Evolutionary conservation across 2,329 filamentous ascomycete species (phyloP), one percentile per base, ranked within the genome.

Genomic region (Thelonectria discophora): DNA sequence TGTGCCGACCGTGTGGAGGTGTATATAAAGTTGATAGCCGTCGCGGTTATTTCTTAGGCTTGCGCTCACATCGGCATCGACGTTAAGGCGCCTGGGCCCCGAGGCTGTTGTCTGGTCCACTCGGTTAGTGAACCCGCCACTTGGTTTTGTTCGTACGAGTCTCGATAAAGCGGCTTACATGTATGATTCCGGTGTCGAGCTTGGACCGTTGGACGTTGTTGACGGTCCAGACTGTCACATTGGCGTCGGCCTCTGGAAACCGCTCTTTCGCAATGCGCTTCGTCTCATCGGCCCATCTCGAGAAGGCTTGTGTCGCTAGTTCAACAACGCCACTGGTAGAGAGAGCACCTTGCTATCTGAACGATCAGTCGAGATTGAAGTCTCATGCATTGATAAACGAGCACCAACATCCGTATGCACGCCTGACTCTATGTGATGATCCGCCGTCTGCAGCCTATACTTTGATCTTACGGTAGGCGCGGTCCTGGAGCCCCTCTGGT

Each of bases 1-100:
- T 39, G 68, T 71, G 34, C 72, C 70, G 9, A 66, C 69, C 0
- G 73, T 60, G 40, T 64, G 67, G 51, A 75, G 62, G 7, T 64
- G 49, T 3, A 71, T 52, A 57, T 30, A 30, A 73, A 27, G 1
- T 34, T 20, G 10, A 65, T 6, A 30, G 37, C 10, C 18, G 32
- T 12, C 46, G 55, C 4, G 2, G 21, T 15, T 12, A 9, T 5
- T 30, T 10, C 9, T 30, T 32, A 13, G 63, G 43, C 6, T 42
- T 34, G 2, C 65, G 15, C 5, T 4, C 9, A 13, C 17, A n/a
- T 62, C 57, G 5, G 68, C 72, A 13, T 75, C 67, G 9, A 76
- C 42, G 18, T 68, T 66, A 13, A 74, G 67, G 20, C 34, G 51
- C 20, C 66, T 68, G 2, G 52, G 53, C 1, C 73, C 72, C 1